Base-by-base conservation (phyloP, 495 filamentous ascomycete genomes). In the Aspergillus homomorphus region DNA sequence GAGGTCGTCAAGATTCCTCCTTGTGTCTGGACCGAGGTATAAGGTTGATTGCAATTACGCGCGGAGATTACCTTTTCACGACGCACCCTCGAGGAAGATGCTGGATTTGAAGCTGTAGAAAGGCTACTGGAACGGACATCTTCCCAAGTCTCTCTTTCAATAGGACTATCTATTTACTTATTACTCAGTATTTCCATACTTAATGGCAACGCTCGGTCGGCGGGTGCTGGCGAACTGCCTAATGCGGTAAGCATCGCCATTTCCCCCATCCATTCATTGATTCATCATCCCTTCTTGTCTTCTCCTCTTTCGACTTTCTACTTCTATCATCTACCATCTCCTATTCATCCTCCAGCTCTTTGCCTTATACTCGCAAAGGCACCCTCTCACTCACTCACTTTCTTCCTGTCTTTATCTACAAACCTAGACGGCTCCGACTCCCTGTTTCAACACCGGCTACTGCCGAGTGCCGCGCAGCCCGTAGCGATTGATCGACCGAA, bases 191-290 rank as follows among this genome's bases (percentile, higher is more conserved):
- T 30, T 30, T 30, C 26, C 26, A 30, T 30, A 28, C 26, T 28
- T 28, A 38, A 7, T 38, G 33, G 2, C 4, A 38, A 14, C 33
- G 33, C 33, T 38, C 6, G 48, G 48, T 51, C 48, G 48, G 48
- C 23, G 48, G 23, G 5, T 7, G 18, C 48, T 51, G 23, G 23
- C 48, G 48, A 51, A n/a, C 48, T 51, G 48, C 48, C 48, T 51
- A 51, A 28, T 23, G 16, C 23, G 23, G 48, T 51, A 51, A 51
- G 15, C 48, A 51, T 51, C 48, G 23, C 41, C 48, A 56, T 30
- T 28, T 46, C 22, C 24, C 14, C 33, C 52, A 26, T 56, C 33
- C 23, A 16, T 33, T 53, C 42, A 23, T 51, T 44, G 45, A 18
- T 23, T 19, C 45, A 12, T 46, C 26, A 9, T 30, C 45, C 26